A percentile compares a stretch with the other conserved stretches of the same genome.
Conservation (phyloP, 1,284 basidiomycete genomes). For the Athelia psychrophila region DNA sequence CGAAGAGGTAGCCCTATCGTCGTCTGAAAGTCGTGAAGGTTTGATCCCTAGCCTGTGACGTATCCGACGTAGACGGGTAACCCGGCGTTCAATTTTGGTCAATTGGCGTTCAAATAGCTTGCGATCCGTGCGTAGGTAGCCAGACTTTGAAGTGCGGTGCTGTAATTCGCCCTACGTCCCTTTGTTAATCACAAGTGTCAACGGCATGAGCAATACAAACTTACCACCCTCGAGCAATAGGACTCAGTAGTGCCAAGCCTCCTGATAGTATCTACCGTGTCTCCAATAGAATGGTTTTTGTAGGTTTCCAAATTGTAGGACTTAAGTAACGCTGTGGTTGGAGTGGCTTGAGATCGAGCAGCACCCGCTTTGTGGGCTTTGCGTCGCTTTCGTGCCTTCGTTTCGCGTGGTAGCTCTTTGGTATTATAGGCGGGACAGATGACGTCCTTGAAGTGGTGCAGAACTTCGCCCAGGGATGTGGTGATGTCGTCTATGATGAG, state of each 20-base stretch:
- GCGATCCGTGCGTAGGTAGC: constrained; percentile 26
- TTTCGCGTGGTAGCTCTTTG: constrained; percentile 25
- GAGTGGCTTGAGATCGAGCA: not conserved
- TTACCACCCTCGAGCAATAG: constrained; percentile 26
- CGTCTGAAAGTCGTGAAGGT: constrained; percentile 1
- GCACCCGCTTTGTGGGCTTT: not conserved
- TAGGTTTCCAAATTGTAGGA: constrained; percentile 25
- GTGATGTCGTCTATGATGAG: constrained; percentile 17
- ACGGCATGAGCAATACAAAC: not conserved
- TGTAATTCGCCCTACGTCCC: constrained; percentile 29
- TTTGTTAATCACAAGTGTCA: not conserved
- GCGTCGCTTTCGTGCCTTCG: constrained; percentile 17
- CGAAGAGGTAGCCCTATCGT: not conserved
- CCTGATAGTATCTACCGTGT: constrained; percentile 26
- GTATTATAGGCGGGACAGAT: constrained; percentile 19
- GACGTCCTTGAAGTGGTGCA: constrained; percentile 22
- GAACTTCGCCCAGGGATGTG: constrained; percentile 15
- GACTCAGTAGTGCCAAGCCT: constrained; percentile 28
- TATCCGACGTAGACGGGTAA: constrained; percentile 3
- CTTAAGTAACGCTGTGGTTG: not conserved
- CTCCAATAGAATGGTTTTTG: constrained; percentile 33
- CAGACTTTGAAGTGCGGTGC: constrained; percentile 24
- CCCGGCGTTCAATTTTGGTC: constrained; percentile 10
- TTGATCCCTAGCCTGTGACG: not conserved
- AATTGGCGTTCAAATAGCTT: constrained; percentile 20